Percentiles rank a stretch among this genome's conserved stretches.
Conservation (phyloP, 2,329 filamentous ascomycete genomes). For the Xylaria sp. region DNA sequence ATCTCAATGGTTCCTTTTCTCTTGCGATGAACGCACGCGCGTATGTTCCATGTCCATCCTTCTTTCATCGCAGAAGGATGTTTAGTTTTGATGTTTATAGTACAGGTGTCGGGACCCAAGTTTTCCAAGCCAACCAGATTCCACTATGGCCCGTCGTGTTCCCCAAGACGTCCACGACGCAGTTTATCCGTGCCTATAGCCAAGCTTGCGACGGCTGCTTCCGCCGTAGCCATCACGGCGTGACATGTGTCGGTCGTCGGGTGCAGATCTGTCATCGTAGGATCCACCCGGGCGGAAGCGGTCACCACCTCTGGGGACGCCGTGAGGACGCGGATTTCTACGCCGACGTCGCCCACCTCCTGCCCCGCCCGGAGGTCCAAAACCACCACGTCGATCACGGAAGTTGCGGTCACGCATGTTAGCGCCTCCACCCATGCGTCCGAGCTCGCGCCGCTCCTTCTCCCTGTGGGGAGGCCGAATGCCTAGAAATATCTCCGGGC, state of each 20-base stretch:
- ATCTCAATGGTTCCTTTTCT: neutral
- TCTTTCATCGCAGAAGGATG: neutral
- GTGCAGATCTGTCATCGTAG: slow-evolving; percentile 34
- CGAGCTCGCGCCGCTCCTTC: slow-evolving; percentile 47
- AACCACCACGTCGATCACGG: slow-evolving; percentile 31
- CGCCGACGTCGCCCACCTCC: slow-evolving; percentile 38
- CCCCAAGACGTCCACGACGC: neutral
- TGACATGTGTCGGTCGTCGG: slow-evolving; percentile 27
- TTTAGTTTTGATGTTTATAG: slow-evolving; percentile 5
- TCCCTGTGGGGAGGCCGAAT: slow-evolving; percentile 65
- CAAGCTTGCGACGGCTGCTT: slow-evolving; percentile 11
- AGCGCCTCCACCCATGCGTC: slow-evolving; percentile 33
- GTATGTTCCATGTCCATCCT: neutral
- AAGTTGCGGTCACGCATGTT: slow-evolving; percentile 14
- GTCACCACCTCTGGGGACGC: slow-evolving; percentile 43
- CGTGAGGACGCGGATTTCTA: slow-evolving; percentile 38
- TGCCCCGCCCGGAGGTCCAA: slow-evolving; percentile 30
- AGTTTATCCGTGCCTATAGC: slow-evolving; percentile 13
- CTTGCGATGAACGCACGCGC: neutral
- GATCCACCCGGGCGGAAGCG: slow-evolving; percentile 39
- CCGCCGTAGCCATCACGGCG: slow-evolving; percentile 30
- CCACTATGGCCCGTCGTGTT: neutral
- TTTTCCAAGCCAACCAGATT: neutral
- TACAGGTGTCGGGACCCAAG: neutral
- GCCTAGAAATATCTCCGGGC: slow-evolving; percentile 71